These are phyloP conservation scores for Talaromyces sp. DNA, from an alignment of 2,329 filamentous ascomycete species.

Conservation along the genomic window DNA sequence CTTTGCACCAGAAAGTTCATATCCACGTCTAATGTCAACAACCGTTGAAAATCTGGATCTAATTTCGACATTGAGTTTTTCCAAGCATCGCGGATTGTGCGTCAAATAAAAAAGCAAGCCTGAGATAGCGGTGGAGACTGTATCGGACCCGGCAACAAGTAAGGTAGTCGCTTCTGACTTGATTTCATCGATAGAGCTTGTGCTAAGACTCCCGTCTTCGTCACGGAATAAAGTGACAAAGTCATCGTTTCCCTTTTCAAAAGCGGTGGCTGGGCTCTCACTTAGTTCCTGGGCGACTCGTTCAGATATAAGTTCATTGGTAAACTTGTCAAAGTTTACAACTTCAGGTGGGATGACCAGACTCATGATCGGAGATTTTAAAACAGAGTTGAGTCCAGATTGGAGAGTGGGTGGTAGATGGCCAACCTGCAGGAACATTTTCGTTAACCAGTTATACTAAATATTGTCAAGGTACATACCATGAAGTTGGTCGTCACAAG, in stretches of 20 bases:
- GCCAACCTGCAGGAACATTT: not conserved
- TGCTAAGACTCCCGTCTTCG: not conserved
- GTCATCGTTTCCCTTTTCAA: not conserved
- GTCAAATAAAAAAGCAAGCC: not conserved
- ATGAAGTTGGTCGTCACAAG: not conserved
- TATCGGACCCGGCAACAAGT: not conserved
- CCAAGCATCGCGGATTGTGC: not conserved
- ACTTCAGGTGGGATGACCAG: not conserved
- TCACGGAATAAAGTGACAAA: not conserved
- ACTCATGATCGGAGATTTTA: not conserved
- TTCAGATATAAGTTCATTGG: not conserved
- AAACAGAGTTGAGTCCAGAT: not conserved
- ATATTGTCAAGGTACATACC: not conserved
- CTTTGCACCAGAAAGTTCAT: not conserved
- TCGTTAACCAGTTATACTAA: too few relatives aligned
- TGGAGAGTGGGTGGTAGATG: not conserved
- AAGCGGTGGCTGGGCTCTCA: not conserved
- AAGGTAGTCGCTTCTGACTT: not conserved
- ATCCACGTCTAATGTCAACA: not conserved
- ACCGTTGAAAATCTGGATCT: not conserved
- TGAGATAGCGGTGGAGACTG: not conserved
- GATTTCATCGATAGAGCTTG: not conserved
- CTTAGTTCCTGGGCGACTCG: not conserved
- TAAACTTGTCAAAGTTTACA: not conserved
- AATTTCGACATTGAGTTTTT: not conserved